Evolutionary conservation across 305 asterid species (phyloP).

Genomic region (Nicotiana rustica): DNA sequence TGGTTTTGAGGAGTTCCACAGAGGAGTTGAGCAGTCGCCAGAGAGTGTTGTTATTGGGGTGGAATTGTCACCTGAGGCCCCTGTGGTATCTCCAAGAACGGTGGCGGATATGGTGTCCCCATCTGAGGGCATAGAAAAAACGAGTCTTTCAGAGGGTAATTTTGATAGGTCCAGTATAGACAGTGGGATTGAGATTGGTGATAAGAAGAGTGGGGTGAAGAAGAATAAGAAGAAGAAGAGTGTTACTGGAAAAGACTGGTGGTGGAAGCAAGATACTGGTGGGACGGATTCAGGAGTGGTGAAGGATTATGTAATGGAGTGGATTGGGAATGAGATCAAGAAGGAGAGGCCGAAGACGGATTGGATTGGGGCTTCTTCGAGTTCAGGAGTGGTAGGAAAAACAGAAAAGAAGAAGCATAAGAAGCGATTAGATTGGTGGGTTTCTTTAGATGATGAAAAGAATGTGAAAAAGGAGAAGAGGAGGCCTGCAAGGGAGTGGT

Average conservation of each 20-base stretch:
- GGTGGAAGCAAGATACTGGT: conserved; percentile 97
- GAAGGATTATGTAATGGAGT: conserved; percentile 94
- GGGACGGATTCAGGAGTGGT: conserved; percentile 68
- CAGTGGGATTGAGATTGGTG: conserved; percentile 60
- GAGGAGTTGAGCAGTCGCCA: conserved; percentile 68
- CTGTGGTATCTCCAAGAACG: conserved; percentile 68
- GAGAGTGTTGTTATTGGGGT: conserved; percentile 69
- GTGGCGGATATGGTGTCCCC: conserved; percentile 83
- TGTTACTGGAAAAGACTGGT: conserved; percentile 86
- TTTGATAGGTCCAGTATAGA: conserved; percentile 65
- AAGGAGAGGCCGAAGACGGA: conserved; percentile 89
- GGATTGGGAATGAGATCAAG: conserved; percentile 95
- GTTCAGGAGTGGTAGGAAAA: conserved; percentile 49
- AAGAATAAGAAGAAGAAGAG: conserved; percentile 84
- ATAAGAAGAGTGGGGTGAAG: conserved; percentile 54
- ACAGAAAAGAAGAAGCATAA: conserved; percentile 66
- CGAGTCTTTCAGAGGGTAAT: conserved; percentile 69
- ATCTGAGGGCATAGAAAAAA: conserved; percentile 63
- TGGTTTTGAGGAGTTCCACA: conserved; percentile 65
- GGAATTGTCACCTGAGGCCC: conserved; percentile 68
- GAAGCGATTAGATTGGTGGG: conserved; percentile 94
- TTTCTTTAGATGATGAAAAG: conserved; percentile 81
- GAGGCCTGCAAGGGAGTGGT: conserved; percentile 98
- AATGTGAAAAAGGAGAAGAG: conserved; percentile 76
- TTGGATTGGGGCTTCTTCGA: conserved; percentile 73